These are phyloP conservation scores for Galerina sulciceps DNA, from an alignment of 768 basidiomycete genomes.

Conservation along the genomic window DNA sequence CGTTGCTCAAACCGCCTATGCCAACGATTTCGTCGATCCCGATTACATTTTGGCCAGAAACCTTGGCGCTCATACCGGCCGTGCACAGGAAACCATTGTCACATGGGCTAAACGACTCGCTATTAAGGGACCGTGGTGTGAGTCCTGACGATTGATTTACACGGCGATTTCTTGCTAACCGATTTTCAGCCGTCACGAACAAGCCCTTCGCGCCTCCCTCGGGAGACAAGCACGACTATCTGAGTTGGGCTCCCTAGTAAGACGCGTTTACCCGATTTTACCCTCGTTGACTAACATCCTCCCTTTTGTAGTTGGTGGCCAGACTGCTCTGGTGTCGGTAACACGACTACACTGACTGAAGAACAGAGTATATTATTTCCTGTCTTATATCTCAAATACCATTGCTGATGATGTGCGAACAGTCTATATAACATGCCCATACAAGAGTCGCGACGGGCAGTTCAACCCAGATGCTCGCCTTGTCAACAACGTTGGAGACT, in stretches of 20 bases:
- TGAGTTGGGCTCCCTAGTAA: conserved; percentile 77
- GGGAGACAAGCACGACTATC: conserved; percentile 62
- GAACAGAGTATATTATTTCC: conserved; percentile 45
- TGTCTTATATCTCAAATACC: background rate
- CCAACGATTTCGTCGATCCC: conserved; percentile 62
- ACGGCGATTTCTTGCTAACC: background rate
- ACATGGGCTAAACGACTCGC: conserved; percentile 50
- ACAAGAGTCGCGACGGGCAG: conserved; percentile 57
- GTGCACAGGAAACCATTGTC: conserved; percentile 50
- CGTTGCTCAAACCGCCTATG: conserved; percentile 44
- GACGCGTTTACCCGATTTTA: conserved; percentile 17
- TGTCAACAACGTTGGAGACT: conserved; percentile 60
- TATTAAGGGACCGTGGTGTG: conserved; percentile 57
- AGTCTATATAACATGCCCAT: conserved; percentile 65
- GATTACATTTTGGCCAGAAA: conserved; percentile 46
- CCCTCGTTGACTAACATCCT: background rate
- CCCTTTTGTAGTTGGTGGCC: conserved; percentile 58
- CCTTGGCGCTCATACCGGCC: conserved; percentile 44
- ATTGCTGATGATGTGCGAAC: background rate
- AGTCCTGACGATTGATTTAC: conserved; percentile 21
- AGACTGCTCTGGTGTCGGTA: conserved; percentile 59
- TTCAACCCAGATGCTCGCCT: conserved; percentile 70
- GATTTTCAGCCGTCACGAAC: conserved; percentile 46
- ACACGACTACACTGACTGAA: conserved; percentile 58
- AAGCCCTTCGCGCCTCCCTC: conserved; percentile 55